Base-by-base conservation (phyloP, 1,284 basidiomycete genomes). In the Malassezia furfur region DNA sequence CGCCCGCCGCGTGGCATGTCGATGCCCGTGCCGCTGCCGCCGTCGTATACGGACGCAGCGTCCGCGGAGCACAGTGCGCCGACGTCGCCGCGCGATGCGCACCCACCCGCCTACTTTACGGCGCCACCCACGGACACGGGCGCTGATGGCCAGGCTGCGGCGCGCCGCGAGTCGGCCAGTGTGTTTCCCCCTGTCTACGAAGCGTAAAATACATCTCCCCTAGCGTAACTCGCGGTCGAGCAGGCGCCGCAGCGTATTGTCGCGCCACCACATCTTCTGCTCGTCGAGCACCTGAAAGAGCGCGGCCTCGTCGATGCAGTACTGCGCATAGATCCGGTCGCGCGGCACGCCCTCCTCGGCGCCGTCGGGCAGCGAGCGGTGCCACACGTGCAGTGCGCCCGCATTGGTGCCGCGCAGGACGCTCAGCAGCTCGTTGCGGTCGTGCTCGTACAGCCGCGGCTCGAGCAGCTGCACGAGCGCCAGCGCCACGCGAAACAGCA, bases 291-390 rank as follows among this genome's bases (percentile, higher is more conserved):
- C 59, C 1, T 48, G 43, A 47, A 72, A 73, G 10, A 73, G 40
- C 28, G 45, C 39, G 11, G 65, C 32, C 46, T 73, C 70, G 19
- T 39, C 55, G 48, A 73, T 64, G 22, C 35, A 57, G 59, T 73
- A 73, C 41, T 70, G 67, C 32, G 66, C 66, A 61, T 69, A 73
- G 46, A 73, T 61, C 57, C 59, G 59, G 57, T 73, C 70, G 2
- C 22, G 19, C 1, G 70, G 70, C 1, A 51, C 30, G 11, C 57
- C 19, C 12, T 36, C 38, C 34, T 46, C 34, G 32, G 32, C 12
- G 11, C 45, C 32, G 19, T 36, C 37, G 12, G 48, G 25, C 28
- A 14, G 22, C 6, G 66, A 62, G 5, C 64, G 59, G 30, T 60
- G 57, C 70, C 68, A 73, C 12, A 73, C 56, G 9, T 37, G 39